These are phyloP conservation scores for Pisolithus marmoratus DNA, from an alignment of 768 basidiomycete genomes.

Conservation along the genomic window DNA sequence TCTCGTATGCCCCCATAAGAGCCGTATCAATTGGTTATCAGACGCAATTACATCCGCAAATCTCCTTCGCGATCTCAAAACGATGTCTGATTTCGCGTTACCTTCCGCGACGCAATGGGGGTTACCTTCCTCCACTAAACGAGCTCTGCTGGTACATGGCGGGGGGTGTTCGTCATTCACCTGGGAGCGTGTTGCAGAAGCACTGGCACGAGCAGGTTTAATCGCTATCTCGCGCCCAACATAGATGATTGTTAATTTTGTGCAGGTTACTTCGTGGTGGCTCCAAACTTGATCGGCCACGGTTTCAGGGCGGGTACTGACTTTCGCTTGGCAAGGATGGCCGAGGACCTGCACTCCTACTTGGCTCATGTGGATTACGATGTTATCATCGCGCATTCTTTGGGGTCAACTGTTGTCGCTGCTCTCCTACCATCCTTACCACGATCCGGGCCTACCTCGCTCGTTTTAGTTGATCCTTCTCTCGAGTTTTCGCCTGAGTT, in stretches of 20 bases:
- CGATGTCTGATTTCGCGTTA: slow-evolving; percentile 5
- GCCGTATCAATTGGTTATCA: too few relatives aligned
- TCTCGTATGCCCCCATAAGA: too few relatives aligned
- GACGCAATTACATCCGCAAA: background rate
- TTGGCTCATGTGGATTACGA: background rate
- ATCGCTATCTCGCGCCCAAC: background rate
- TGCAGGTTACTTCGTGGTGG: slow-evolving; percentile 18
- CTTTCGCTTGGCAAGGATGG: slow-evolving; percentile 9
- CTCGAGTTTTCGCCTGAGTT: slow-evolving; percentile 2
- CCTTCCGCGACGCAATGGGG: slow-evolving; percentile 20
- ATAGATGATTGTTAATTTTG: background rate
- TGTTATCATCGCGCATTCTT: slow-evolving; percentile 6
- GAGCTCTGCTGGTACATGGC: slow-evolving; percentile 24
- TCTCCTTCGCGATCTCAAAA: background rate
- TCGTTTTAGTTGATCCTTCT: slow-evolving; percentile 7
- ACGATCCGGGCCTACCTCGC: background rate
- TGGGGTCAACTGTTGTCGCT: slow-evolving; percentile 1
- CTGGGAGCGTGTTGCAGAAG: slow-evolving; percentile 14
- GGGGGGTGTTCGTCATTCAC: slow-evolving; percentile 13
- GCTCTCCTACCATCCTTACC: slow-evolving; percentile 1
- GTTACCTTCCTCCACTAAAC: slow-evolving; percentile 14
- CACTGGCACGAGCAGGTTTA: slow-evolving; percentile 12
- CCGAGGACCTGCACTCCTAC: slow-evolving; percentile 14
- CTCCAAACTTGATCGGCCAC: slow-evolving; percentile 19
- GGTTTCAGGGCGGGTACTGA: slow-evolving; percentile 8